Evolutionary conservation across 2,329 filamentous ascomycete genomes (phyloP).

Genomic region (Fusarium sp.): DNA sequence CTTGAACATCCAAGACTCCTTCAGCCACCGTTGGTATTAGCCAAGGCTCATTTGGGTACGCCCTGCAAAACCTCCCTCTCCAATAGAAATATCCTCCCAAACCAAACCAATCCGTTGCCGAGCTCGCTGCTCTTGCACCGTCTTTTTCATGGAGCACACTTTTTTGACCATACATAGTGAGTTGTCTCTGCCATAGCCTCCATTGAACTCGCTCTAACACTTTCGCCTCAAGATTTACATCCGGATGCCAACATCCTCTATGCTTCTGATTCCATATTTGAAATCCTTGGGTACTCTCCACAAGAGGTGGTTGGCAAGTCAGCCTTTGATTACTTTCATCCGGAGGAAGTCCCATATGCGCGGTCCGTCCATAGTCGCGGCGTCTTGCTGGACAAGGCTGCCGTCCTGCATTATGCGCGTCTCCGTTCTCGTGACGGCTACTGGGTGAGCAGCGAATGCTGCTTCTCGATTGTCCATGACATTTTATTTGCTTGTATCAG

Average conservation of each 20-base stretch:
- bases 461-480: constrained; percentile 90
- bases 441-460: constrained; percentile 87
- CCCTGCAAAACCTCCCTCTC: constrained; percentile 2
- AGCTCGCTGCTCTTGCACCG: constrained; percentile 35
- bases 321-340: constrained; percentile 89
- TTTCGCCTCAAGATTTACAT: constrained; percentile 67
- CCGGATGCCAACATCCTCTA: constrained; percentile 84
- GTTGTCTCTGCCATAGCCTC: constrained; percentile 50
- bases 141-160: constrained; percentile 77
- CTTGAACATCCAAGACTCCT: constrained; percentile 13
- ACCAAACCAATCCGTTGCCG: constrained; percentile 24
- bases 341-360: constrained; percentile 82
- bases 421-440: constrained; percentile 76
- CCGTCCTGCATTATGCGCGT: constrained; percentile 83
- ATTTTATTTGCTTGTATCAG: constrained; percentile 88
- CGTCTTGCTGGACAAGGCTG: constrained; percentile 84
- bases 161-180: constrained; percentile 93
- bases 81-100: constrained; percentile 2
- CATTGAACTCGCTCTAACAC: constrained; percentile 9
- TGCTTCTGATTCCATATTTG: constrained; percentile 84
- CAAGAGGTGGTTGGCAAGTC: constrained; percentile 81
- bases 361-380: constrained; percentile 79
- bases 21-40: constrained; percentile 33
- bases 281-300: constrained; percentile 84
- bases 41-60: constrained; percentile 19